These are phyloP conservation scores for Sugiyamaella pinicola DNA, from an alignment of 1,139 yeast genomes.

Conservation along the genomic window DNA sequence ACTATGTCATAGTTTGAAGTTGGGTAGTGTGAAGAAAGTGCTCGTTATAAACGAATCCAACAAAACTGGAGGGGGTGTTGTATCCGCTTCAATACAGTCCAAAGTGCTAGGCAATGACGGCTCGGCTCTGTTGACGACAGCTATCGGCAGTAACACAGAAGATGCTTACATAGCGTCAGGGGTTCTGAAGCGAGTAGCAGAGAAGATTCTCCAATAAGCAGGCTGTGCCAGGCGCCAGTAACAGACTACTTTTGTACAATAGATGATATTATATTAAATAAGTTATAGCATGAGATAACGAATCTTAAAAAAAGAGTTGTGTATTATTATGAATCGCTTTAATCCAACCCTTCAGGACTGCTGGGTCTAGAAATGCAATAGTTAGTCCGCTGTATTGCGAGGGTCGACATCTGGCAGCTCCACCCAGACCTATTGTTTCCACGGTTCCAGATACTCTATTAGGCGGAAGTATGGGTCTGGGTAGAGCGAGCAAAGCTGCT, in stretches of 20 bases:
- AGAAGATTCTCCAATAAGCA: neutral
- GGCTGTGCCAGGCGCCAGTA: neutral
- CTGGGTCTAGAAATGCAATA: conserved; percentile 26
- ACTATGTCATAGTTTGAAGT: conserved; percentile 36
- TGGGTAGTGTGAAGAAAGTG: conserved; percentile 37
- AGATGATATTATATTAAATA: neutral
- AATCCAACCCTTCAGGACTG: conserved; percentile 31
- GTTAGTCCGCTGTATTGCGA: too few relatives aligned
- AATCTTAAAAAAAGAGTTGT: conserved; percentile 15
- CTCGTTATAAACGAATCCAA: conserved; percentile 25
- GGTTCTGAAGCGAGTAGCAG: conserved; percentile 18
- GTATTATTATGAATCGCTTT: conserved; percentile 22
- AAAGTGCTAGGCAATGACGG: conserved; percentile 25
- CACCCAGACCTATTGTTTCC: too few relatives aligned
- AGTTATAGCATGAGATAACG: neutral
- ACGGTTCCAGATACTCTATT: too few relatives aligned
- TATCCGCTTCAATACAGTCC: conserved; percentile 27
- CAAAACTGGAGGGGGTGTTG: conserved; percentile 7
- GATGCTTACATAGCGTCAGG: conserved; percentile 21
- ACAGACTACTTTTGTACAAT: neutral
- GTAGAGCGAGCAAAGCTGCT: too few relatives aligned
- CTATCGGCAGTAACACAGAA: conserved; percentile 12
- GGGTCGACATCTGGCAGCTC: too few relatives aligned
- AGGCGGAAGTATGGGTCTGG: too few relatives aligned
- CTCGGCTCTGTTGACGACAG: conserved; percentile 19